phyloP scores from a whole-genome alignment of 352 stramenopile species.

The Phytopythium vexans region DNA sequence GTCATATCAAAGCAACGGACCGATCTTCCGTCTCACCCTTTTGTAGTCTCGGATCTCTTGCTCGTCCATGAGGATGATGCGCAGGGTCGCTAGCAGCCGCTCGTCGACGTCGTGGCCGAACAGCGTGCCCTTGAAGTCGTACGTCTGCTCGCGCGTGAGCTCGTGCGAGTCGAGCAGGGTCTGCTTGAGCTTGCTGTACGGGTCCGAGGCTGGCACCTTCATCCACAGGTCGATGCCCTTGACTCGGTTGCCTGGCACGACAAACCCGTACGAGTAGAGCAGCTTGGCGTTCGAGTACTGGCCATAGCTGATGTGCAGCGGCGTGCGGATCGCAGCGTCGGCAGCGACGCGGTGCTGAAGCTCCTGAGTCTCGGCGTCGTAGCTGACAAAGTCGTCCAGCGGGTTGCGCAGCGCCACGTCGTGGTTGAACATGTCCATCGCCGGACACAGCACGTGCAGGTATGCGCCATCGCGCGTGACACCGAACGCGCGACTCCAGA shows the following conservation, averaged over 20 bases:
- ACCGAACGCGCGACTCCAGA: constrained; percentile 75
- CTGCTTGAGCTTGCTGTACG: constrained; percentile 58
- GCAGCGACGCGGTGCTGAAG: constrained; percentile 42
- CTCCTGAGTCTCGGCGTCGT: constrained; percentile 38
- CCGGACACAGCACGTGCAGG: constrained; percentile 55
- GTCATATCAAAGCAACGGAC: background rate
- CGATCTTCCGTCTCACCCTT: constrained; percentile 19
- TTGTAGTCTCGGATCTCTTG: constrained; percentile 47
- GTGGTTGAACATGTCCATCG: constrained; percentile 82
- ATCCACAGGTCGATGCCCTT: constrained; percentile 73
- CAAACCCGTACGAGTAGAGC: constrained; percentile 78
- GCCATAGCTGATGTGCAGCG: constrained; percentile 65
- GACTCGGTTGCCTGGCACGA: constrained; percentile 31
- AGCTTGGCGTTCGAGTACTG: constrained; percentile 79
- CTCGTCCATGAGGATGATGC: constrained; percentile 54
- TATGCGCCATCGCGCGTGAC: constrained; percentile 35
- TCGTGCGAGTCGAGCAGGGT: constrained; percentile 54
- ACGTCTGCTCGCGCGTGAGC: constrained; percentile 56
- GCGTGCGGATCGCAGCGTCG: constrained; percentile 17
- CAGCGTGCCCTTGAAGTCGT: constrained; percentile 70
- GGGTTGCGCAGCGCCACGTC: constrained; percentile 34
- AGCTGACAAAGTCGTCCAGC: constrained; percentile 56
- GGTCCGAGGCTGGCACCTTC: constrained; percentile 49
- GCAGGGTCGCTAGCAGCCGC: constrained; percentile 50
- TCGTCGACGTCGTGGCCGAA: constrained; percentile 51